These are phyloP conservation scores for Fusarium pilosicola DNA, from an alignment of 2,329 filamentous ascomycete species.

Conservation along the genomic window DNA sequence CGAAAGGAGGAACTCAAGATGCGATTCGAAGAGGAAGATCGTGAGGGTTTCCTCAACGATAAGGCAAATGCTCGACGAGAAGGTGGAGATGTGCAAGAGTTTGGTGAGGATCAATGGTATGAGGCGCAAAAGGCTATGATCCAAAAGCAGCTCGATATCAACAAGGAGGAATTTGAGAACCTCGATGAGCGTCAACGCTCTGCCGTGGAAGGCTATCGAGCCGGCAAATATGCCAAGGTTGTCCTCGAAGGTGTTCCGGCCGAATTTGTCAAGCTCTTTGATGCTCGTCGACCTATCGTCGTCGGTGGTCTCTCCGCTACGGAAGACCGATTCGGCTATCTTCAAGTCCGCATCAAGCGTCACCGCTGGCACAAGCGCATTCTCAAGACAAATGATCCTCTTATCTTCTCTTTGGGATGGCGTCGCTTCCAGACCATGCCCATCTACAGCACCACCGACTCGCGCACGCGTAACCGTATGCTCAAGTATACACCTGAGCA, in stretches of 20 bases:
- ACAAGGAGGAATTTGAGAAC: constrained; percentile 89
- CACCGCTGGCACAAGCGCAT: constrained; percentile 99
- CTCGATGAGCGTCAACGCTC: constrained; percentile 86
- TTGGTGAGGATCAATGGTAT: constrained; percentile 99
- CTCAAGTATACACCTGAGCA: constrained; percentile 99
- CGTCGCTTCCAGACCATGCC: constrained; percentile 91
- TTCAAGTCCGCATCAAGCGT: constrained; percentile 95
- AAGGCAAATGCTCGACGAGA: constrained; percentile 81
- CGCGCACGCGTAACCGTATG: constrained; percentile 93
- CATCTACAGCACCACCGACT: constrained; percentile 95
- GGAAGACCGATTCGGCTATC: constrained; percentile 94
- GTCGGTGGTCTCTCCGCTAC: constrained; percentile 92
- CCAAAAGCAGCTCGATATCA: constrained; percentile 96
- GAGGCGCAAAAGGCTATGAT: constrained; percentile 94
- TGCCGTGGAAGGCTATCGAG: constrained; percentile 88
- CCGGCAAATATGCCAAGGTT: constrained; percentile 92
- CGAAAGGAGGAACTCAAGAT: constrained; percentile 94
- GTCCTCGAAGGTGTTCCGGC: constrained; percentile 89
- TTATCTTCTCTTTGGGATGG: constrained; percentile 98
- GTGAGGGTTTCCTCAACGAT: constrained; percentile 94
- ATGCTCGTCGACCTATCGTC: constrained; percentile 83
- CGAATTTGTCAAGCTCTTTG: constrained; percentile 88
- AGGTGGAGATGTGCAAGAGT: constrained; percentile 77
- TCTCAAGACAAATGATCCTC: constrained; percentile 95
- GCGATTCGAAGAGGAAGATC: constrained; percentile 96